A percentile compares a stretch with the other conserved stretches of the same genome.
phyloP scores from a whole-genome alignment of 163 green algal genomes.

The Scenedesmus sp. region DNA sequence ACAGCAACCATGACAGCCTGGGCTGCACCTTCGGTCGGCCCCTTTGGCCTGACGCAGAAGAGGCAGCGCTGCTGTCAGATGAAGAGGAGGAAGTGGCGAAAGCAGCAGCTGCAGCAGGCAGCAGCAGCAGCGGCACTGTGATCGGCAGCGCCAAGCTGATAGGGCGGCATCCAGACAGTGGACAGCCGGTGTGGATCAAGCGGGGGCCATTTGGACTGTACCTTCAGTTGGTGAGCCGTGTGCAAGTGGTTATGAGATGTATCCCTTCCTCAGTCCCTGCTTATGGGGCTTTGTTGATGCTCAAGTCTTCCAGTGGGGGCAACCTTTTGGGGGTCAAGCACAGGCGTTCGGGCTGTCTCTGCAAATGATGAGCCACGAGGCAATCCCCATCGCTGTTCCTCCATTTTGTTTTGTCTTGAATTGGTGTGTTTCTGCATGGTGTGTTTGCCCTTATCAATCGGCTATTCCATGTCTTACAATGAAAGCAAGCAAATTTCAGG shows the following conservation, averaged over 20 bases:
- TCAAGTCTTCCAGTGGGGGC: no score
- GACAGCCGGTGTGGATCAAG: conserved; percentile 62
- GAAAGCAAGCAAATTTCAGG: no score
- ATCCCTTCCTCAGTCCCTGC: no score
- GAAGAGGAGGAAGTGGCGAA: conserved; percentile 17
- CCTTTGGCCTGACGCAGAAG: conserved; percentile 45
- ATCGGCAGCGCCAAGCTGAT: conserved; percentile 52
- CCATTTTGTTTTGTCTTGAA: no score
- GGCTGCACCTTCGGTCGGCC: conserved; percentile 56
- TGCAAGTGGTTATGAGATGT: not conserved
- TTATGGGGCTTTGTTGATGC: no score
- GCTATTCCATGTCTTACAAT: no score
- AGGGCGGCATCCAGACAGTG: conserved; percentile 61
- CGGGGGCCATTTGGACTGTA: conserved; percentile 77
- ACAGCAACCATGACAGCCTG: conserved; percentile 63
- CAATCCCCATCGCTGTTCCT: no score
- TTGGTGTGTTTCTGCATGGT: no score
- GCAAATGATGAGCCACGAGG: no score
- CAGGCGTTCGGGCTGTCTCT: no score
- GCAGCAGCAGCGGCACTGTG: conserved; percentile 19
- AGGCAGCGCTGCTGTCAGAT: conserved; percentile 36
- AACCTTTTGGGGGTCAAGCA: no score
- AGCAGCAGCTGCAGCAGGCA: conserved; percentile 25
- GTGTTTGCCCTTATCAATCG: no score
- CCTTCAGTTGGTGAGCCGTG: conserved; percentile 66